These are phyloP conservation scores for Clarkia xantiana DNA, from an alignment of 345 rosid species.

Conservation along the genomic window DNA sequence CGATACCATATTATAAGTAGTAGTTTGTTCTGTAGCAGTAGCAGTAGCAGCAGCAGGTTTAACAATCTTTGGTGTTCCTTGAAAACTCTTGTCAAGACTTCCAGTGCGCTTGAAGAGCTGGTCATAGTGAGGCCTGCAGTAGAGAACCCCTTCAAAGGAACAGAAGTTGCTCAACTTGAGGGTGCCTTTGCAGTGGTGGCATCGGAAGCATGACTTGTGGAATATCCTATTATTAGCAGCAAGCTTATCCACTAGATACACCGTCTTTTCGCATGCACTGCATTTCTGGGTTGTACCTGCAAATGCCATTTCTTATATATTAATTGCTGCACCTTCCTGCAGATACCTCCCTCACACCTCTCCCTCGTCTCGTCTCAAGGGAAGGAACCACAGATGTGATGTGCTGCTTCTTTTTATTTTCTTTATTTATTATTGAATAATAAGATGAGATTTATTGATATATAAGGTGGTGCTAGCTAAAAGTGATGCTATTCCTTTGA, in stretches of 20 bases:
- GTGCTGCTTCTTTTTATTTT: too few species aligned
- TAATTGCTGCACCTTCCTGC: conserved; percentile 4
- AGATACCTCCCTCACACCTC: too few species aligned
- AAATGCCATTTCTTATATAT: conserved; percentile 24
- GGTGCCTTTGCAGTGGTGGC: conserved; percentile 51
- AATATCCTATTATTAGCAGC: conserved; percentile 34
- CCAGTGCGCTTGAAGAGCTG: conserved; percentile 61
- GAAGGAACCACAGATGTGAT: too few species aligned
- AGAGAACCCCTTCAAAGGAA: conserved; percentile 55
- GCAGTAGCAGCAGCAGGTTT: too few species aligned
- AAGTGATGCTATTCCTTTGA: too few species aligned
- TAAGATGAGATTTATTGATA: too few species aligned
- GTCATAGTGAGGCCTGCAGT: conserved; percentile 58
- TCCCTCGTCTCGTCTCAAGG: too few species aligned
- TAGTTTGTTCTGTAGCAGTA: too few species aligned
- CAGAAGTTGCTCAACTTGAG: conserved; percentile 48
- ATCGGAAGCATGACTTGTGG: conserved; percentile 51
- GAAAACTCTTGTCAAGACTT: conserved; percentile 49
- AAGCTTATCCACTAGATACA: conserved; percentile 48
- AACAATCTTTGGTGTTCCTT: conserved; percentile 46
- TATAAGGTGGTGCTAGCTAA: too few species aligned
- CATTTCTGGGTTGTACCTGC: conserved; percentile 45
- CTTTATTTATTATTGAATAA: too few species aligned
- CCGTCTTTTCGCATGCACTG: conserved; percentile 43
- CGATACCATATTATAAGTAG: conserved; percentile 31